Conservation (phyloP, 2,329 filamentous ascomycete species). For the Fusarium musae region DNA sequence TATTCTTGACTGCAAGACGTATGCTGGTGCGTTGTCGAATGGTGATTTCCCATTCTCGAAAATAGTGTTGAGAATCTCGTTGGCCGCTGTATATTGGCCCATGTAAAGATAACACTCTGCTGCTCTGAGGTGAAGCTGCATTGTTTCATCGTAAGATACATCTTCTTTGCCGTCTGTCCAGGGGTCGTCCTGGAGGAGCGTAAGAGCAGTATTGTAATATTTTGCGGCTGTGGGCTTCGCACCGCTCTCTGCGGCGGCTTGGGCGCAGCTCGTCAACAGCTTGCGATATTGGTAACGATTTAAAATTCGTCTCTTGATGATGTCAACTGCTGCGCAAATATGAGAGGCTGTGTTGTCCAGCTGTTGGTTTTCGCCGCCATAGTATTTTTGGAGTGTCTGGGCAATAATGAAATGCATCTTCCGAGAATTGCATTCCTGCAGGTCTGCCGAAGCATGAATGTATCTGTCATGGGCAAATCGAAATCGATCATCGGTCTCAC, state of each 20-base stretch:
- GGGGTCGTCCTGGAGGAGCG: conserved; percentile 80
- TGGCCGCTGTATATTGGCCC: conserved; percentile 74
- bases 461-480: conserved; percentile 91
- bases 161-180: conserved; percentile 79
- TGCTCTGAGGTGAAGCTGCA: conserved; percentile 80
- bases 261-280: conserved; percentile 81
- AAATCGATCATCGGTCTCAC: conserved; percentile 87
- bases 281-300: conserved; percentile 75
- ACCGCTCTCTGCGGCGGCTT: conserved; percentile 82
- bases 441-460: conserved; percentile 75
- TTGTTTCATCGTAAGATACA: conserved; percentile 85
- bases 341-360: conserved; percentile 83
- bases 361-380: conserved; percentile 67
- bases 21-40: conserved; percentile 85
- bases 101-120: conserved; percentile 87
- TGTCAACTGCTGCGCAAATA: conserved; percentile 79
- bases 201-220: conserved; percentile 81
- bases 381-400: conserved; percentile 81
- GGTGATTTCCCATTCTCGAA: conserved; percentile 76
- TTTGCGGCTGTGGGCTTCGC: conserved; percentile 84
- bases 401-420: conserved; percentile 95
- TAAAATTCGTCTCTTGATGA: conserved; percentile 75
- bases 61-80: conserved; percentile 74
- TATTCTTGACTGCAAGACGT: conserved; percentile 84
- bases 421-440: conserved; percentile 74